These are phyloP conservation scores for Harringtonia aguacate DNA, from an alignment of 2,329 filamentous ascomycete genomes.

Conservation along the genomic window DNA sequence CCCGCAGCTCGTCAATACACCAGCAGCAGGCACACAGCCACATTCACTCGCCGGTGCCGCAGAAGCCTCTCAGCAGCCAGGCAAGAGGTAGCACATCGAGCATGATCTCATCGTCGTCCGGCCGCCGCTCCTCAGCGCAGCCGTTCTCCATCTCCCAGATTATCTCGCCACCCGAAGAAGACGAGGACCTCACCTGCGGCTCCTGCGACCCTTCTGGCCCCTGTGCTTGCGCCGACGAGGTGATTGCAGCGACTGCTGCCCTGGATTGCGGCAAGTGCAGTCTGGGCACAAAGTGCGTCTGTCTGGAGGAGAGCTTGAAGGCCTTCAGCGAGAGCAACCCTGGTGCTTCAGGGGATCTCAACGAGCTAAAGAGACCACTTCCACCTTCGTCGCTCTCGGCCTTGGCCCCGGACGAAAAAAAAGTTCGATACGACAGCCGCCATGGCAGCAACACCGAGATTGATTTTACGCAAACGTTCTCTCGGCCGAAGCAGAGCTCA, in stretches of 20 bases:
- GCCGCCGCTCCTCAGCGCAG: conserved; percentile 22
- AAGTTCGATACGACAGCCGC: conserved; percentile 28
- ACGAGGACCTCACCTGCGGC: conserved; percentile 38
- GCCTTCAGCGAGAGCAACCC: conserved; percentile 14
- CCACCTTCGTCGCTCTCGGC: conserved; percentile 30
- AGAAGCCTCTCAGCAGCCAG: conserved; percentile 7
- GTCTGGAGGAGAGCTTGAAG: conserved; percentile 37
- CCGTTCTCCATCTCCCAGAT: conserved; percentile 47
- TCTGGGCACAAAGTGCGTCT: conserved; percentile 50
- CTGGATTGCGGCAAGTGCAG: conserved; percentile 58
- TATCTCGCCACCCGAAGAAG: conserved; percentile 40
- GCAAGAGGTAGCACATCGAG: conserved; percentile 14
- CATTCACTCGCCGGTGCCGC: conserved; percentile 7
- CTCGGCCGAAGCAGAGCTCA: conserved; percentile 27
- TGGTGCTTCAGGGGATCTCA: conserved; percentile 11
- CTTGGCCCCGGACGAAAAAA: conserved; percentile 39
- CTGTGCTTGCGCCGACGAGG: conserved; percentile 51
- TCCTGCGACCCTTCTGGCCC: conserved; percentile 40
- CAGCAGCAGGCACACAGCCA: conserved; percentile 5
- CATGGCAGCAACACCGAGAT: conserved; percentile 43
- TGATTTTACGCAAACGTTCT: conserved; percentile 61
- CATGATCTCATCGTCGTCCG: conserved; percentile 16
- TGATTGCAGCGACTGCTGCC: conserved; percentile 37
- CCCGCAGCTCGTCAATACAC: not conserved
- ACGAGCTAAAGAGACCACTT: conserved; percentile 36